Evolutionary conservation across 78 protist genomes (phyloP).

Genomic region (Dictyostelium discoideum): dicty_2.7 NC_007090.3:5431501-5432000

Average conservation of each 20-base stretch:
- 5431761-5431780: conserved; percentile 53
- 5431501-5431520: conserved; percentile 4
- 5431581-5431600: not conserved
- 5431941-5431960: conserved; percentile 38
- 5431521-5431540: conserved; percentile 28
- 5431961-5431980: conserved; percentile 42
- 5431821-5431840: conserved; percentile 54
- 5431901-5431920: conserved; percentile 11
- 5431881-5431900: conserved; percentile 8
- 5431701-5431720: conserved; percentile 26
- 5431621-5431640: not conserved
- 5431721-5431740: conserved; percentile 68
- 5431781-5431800: conserved; percentile 34
- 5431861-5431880: conserved; percentile 60
- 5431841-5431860: conserved; percentile 69
- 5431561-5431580: not conserved
- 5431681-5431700: conserved; percentile 22
- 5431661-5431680: not conserved
- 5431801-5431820: conserved; percentile 59
- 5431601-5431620: conserved; percentile 50
- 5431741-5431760: conserved; percentile 68
- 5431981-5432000: conserved; percentile 78
- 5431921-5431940: conserved; percentile 2
- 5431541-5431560: conserved; percentile 27
- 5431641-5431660: not conserved